Conservation (phyloP, 441 rosid genomes). For the Erodium texanum region DNA sequence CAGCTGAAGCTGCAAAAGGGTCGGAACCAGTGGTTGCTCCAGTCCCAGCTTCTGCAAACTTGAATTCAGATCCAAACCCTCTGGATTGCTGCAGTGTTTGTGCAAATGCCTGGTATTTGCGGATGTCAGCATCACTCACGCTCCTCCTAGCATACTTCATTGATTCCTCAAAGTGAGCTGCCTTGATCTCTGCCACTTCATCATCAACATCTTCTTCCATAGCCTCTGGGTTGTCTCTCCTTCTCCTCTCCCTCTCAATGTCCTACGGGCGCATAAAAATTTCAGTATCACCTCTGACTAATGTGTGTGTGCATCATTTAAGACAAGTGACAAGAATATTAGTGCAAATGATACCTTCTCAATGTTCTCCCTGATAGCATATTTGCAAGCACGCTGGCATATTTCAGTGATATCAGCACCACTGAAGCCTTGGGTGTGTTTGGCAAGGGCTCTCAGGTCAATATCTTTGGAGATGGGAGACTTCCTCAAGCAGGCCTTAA, state of each 20-base stretch:
- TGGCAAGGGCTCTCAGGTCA: constrained; percentile 13
- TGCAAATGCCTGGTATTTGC: constrained; percentile 19
- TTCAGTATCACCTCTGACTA: no score
- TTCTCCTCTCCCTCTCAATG: constrained; percentile 9
- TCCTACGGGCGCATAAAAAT: no score
- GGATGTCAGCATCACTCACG: constrained; percentile 6
- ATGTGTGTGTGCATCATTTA: no score
- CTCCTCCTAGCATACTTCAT: constrained; percentile 9
- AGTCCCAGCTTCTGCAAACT: not conserved
- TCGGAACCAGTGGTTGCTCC: no score
- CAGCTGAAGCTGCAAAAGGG: not conserved
- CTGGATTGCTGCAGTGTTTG: constrained; percentile 19
- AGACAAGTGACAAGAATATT: no score
- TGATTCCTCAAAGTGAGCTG: constrained; percentile 12
- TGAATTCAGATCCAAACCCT: constrained; percentile 5
- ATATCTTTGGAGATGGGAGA: constrained; percentile 20
- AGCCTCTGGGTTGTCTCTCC: constrained; percentile 9
- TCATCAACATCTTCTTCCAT: constrained; percentile 11
- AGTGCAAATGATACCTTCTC: constrained; percentile 7
- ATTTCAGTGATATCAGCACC: constrained; percentile 16
- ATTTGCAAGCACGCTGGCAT: constrained; percentile 11
- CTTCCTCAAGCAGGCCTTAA: constrained; percentile 23
- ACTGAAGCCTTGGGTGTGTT: constrained; percentile 7
- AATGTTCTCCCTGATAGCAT: not conserved
- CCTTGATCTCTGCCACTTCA: constrained; percentile 18